Conservation (phyloP, 148 eudicot genomes). For the Drosera capensis region DNA sequence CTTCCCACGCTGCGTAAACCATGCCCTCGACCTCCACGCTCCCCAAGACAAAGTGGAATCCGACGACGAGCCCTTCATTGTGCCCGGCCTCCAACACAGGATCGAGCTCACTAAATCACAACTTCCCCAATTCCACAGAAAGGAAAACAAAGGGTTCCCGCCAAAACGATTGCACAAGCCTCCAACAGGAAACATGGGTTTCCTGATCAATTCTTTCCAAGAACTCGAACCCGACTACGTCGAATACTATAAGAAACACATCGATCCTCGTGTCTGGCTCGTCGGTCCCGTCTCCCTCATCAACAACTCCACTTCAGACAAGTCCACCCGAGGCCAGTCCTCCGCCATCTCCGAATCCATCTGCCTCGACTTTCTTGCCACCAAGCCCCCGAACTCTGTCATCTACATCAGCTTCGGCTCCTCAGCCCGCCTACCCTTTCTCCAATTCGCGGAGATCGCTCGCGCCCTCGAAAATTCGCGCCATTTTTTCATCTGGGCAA, state of each 20-base stretch:
- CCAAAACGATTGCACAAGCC: not conserved
- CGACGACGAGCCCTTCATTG: slow-evolving; percentile 3
- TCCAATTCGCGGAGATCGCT: slow-evolving; percentile 8
- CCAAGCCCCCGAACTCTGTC: slow-evolving; percentile 7
- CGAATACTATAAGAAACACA: not conserved
- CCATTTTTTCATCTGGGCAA: slow-evolving; percentile 7
- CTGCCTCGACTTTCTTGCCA: slow-evolving; percentile 12
- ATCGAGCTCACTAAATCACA: slow-evolving; percentile 2
- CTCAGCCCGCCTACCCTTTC: not conserved
- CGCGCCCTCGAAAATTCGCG: slow-evolving; percentile 6
- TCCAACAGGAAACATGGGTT: slow-evolving; percentile 2
- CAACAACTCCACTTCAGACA: slow-evolving; percentile 4
- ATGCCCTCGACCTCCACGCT: not conserved
- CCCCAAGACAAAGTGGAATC: slow-evolving; percentile 7
- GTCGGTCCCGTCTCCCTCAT: slow-evolving; percentile 6
- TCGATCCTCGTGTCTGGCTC: slow-evolving; percentile 2
- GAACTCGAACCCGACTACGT: slow-evolving; percentile 11
- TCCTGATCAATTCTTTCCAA: slow-evolving; percentile 10
- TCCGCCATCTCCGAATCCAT: slow-evolving; percentile 5
- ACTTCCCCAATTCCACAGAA: not conserved
- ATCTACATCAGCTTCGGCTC: slow-evolving; percentile 13
- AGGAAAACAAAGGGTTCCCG: not conserved
- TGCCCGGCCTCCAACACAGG: slow-evolving; percentile 1
- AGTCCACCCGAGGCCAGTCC: slow-evolving; percentile 6
- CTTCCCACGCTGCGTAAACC: slow-evolving; percentile 3